phyloP scores from a whole-genome alignment of 495 filamentous ascomycete genomes.

The Aspergillus steynii region DNA sequence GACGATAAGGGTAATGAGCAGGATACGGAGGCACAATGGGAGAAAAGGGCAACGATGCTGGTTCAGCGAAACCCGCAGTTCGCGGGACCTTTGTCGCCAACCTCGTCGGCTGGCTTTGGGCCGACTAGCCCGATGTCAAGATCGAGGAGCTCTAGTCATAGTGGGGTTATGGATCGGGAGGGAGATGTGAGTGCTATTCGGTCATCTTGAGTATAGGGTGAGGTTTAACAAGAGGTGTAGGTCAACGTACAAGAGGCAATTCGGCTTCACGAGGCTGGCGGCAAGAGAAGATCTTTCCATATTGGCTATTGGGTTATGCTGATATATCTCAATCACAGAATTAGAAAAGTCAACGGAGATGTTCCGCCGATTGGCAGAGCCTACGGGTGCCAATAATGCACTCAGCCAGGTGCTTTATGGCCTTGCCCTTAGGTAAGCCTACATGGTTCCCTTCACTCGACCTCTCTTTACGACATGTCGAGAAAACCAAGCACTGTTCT shows the following conservation, averaged over 20 bases:
- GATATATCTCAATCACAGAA: conserved; percentile 25
- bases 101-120: conserved; percentile 17
- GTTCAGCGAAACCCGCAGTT: conserved; percentile 63
- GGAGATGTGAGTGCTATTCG: conserved; percentile 41
- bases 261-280: conserved; percentile 81
- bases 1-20: conserved; percentile 49
- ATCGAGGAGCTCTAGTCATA: conserved; percentile 37
- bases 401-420: conserved; percentile 96
- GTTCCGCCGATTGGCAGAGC: conserved; percentile 86
- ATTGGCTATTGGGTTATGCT: conserved; percentile 1
- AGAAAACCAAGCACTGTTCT: background rate
- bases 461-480: background rate
- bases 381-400: conserved; percentile 82
- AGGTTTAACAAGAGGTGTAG: conserved; percentile 38
- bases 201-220: background rate
- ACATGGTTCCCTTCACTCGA: conserved; percentile 4
- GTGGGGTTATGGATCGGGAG: conserved; percentile 37
- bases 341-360: conserved; percentile 76
- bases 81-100: conserved; percentile 25
- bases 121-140: conserved; percentile 14
- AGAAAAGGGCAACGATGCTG: conserved; percentile 83
- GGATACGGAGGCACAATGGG: conserved; percentile 68
- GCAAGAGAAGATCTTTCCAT: conserved; percentile 37
- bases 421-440: conserved; percentile 79
- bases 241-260: conserved; percentile 95